Percentiles rank a stretch among this genome's conserved stretches.
Evolutionary conservation across 2,329 filamentous ascomycete genomes (phyloP).

Genomic region (Pseudocercospora eumusae): DNA sequence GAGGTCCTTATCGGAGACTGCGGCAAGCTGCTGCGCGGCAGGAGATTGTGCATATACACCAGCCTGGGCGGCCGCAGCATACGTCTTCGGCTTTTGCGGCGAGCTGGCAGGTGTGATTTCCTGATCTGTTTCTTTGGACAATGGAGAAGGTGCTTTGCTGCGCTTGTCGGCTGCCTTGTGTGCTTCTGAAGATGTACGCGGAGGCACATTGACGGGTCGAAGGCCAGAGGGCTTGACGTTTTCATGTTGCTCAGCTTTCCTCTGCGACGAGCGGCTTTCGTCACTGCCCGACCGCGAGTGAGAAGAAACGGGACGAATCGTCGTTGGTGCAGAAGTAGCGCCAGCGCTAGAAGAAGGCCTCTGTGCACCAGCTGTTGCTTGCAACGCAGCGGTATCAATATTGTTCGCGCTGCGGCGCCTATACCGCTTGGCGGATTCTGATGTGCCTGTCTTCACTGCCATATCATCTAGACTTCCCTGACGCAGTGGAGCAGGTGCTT

Average conservation of each 20-base stretch:
- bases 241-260: constrained; percentile 25
- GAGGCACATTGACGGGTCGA: constrained; percentile 34
- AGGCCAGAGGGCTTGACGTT: constrained; percentile 23
- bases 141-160: constrained; percentile 48
- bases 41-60: constrained; percentile 54
- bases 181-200: constrained; percentile 43
- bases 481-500: constrained; percentile 29
- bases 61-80: constrained; percentile 37
- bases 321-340: constrained; percentile 36
- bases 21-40: constrained; percentile 80
- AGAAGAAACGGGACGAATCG: constrained; percentile 38
- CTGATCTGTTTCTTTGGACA: constrained; percentile 48
- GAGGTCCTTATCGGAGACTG: constrained; percentile 79
- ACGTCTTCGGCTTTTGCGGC: constrained; percentile 37
- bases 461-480: constrained; percentile 67
- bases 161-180: constrained; percentile 40
- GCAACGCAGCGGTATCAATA: constrained; percentile 46
- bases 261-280: constrained; percentile 30
- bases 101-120: constrained; percentile 24
- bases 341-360: constrained; percentile 34
- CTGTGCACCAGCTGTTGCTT: constrained; percentile 28
- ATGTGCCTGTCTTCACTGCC: constrained; percentile 58
- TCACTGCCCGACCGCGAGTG: constrained; percentile 42
- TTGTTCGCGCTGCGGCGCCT: constrained; percentile 81
- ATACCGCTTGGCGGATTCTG: constrained; percentile 73